These are phyloP conservation scores for Jaminaea rosea DNA, from an alignment of 1,284 basidiomycete genomes.

Conservation along the genomic window DNA sequence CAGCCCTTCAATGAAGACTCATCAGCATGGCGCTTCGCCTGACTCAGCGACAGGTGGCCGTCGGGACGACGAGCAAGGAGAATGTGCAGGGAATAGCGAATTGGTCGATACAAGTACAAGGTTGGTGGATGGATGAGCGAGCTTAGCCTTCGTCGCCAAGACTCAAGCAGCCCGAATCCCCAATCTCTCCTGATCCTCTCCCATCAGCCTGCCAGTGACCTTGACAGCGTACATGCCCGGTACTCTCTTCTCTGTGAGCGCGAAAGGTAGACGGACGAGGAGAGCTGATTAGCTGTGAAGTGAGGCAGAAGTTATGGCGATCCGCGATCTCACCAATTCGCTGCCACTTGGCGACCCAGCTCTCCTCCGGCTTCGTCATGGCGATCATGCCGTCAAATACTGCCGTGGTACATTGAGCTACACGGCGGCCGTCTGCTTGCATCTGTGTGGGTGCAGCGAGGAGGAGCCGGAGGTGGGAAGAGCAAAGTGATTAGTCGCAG, in stretches of 20 bases:
- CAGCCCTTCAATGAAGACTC: too few species aligned
- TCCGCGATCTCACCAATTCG: conserved; percentile 17
- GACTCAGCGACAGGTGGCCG: too few species aligned
- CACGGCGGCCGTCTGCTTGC: conserved; percentile 74
- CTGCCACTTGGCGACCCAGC: conserved; percentile 69
- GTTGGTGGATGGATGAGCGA: too few species aligned
- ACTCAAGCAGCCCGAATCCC: conserved; percentile 57
- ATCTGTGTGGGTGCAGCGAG: conserved; percentile 54
- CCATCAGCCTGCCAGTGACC: conserved; percentile 36
- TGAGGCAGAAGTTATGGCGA: background rate
- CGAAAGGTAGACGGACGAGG: conserved; percentile 1
- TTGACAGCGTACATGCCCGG: conserved; percentile 45
- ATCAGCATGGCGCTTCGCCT: too few species aligned
- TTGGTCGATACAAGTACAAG: too few species aligned
- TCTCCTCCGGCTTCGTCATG: conserved; percentile 74
- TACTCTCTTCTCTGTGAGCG: conserved; percentile 36
- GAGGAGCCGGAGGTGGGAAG: background rate
- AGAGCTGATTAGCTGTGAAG: background rate
- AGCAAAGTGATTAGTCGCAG: background rate
- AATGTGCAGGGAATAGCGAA: too few species aligned
- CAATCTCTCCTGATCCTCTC: conserved; percentile 11
- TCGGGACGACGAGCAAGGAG: too few species aligned
- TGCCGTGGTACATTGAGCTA: conserved; percentile 79
- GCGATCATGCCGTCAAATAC: conserved; percentile 89
- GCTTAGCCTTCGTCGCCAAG: too few species aligned